Evolutionary conservation across 345 rosid species (phyloP), one percentile per base, ranked within the genome.

Genomic region (Lumnitzera racemosa): DNA sequence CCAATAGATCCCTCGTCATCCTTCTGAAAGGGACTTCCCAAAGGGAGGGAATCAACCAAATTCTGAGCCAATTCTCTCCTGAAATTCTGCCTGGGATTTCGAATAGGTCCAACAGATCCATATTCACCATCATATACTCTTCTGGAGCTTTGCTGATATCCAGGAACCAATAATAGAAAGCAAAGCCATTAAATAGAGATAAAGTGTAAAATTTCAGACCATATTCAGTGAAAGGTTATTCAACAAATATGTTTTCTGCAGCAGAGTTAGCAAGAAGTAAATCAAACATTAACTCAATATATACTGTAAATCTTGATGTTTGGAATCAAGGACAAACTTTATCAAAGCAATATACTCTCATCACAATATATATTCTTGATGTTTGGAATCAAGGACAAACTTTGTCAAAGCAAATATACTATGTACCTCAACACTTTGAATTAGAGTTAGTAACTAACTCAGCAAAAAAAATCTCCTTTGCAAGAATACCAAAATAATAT

Each of bases 81-180:
- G 53, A 60, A 70, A 58, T 67, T 74, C 53, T 78, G 82, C 47
- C 76, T 78, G 64, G 70, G 16, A 70, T 88, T 80, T 61, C 82
- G 84, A 64, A 78, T 74, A 62, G 99, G 95, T 72, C 96, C 97
- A 55, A 76, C 87, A 63, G 87, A 76, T 71, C 85, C 88, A 63
- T 29, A 72, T 17, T 58, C 76, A 63, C 65, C 71, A 70, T 67
- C 79, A 69, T 73, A 55, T 52, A 67, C 51, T 61, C 76, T 76
- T 61, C 77, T 76, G 68, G 79, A 70, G 64, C 60, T 71, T 63
- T 71, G 63, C 83, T 81, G 70, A 25, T 59, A 17, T 49, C 13
- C 31, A 17, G 7, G 47, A 61, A 55, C n/a, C 23, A 70, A 53
- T 62, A 23, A 24, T 13, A 31, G 15, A 23, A 54, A 41, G 24